These are phyloP conservation scores for Begonia masoniana DNA, from an alignment of 306 rosid genomes.

Conservation along the genomic window DNA sequence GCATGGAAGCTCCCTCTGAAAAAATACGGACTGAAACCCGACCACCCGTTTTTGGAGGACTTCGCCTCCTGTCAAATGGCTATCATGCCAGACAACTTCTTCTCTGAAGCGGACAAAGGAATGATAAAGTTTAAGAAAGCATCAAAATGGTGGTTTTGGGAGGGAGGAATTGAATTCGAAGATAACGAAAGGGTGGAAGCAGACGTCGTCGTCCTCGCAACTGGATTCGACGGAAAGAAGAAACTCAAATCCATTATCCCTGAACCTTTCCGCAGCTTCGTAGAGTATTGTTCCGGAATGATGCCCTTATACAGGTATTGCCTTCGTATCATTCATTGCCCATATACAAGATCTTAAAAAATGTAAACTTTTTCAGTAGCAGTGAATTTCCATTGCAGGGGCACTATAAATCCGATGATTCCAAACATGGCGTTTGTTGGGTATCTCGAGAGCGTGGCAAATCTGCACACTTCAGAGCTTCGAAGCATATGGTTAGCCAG, in stretches of 20 bases:
- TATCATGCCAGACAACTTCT: slow-evolving; percentile 46
- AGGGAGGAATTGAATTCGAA: slow-evolving; percentile 43
- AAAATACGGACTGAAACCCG: slow-evolving; percentile 51
- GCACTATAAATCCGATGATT: slow-evolving; percentile 44
- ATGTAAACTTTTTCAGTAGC: too few relatives aligned
- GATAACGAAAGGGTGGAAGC: slow-evolving; percentile 38
- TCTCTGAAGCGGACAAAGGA: slow-evolving; percentile 43
- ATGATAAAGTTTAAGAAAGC: slow-evolving; percentile 27
- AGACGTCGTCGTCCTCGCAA: slow-evolving; percentile 49
- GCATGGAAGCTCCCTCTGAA: slow-evolving; percentile 43
- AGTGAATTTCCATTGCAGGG: slow-evolving; percentile 1
- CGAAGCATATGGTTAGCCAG: slow-evolving; percentile 44
- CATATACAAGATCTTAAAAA: too few relatives aligned
- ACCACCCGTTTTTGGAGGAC: slow-evolving; percentile 57
- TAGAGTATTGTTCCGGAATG: slow-evolving; percentile 31
- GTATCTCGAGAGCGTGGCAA: slow-evolving; percentile 48
- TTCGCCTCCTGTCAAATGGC: slow-evolving; percentile 74
- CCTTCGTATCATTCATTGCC: background rate
- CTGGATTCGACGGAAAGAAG: slow-evolving; percentile 50
- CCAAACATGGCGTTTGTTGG: slow-evolving; percentile 60
- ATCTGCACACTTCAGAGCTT: slow-evolving; percentile 43
- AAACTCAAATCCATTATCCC: slow-evolving; percentile 39
- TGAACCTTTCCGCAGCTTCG: slow-evolving; percentile 28
- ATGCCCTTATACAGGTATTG: slow-evolving; percentile 42
- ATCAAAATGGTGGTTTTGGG: slow-evolving; percentile 48